Conservation (phyloP, 495 filamentous ascomycete genomes). For the Aspergillus nidulans region DNA sequence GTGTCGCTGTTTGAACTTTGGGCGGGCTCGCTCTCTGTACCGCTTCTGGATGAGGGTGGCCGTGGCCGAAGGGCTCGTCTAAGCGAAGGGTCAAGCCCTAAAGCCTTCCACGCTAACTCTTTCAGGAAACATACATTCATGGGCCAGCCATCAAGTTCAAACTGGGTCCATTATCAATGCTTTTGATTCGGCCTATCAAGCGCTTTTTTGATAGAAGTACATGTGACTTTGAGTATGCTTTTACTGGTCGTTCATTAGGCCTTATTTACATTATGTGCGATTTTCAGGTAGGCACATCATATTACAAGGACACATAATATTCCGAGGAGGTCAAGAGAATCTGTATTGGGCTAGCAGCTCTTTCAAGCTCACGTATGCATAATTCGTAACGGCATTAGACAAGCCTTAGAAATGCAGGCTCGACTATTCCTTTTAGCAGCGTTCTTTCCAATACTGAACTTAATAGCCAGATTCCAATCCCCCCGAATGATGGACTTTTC, state of each 20-base stretch:
- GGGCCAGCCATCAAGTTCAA: slow-evolving; percentile 21
- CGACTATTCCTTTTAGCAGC: slow-evolving; percentile 29
- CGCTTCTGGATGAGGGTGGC: slow-evolving; percentile 38
- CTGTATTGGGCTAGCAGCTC: slow-evolving; percentile 43
- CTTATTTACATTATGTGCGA: background rate
- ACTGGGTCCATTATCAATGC: background rate
- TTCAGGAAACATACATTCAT: slow-evolving; percentile 17
- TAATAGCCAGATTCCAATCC: slow-evolving; percentile 36
- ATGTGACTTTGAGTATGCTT: background rate
- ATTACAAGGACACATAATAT: background rate
- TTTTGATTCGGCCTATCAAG: slow-evolving; percentile 2
- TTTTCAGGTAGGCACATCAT: background rate
- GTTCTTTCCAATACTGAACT: slow-evolving; percentile 29
- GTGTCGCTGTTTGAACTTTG: slow-evolving; percentile 43
- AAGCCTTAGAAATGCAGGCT: slow-evolving; percentile 34
- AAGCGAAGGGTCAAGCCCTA: slow-evolving; percentile 49
- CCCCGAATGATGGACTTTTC: slow-evolving; percentile 24
- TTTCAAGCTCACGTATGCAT: slow-evolving; percentile 37
- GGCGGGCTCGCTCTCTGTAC: slow-evolving; percentile 25
- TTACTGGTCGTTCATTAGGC: background rate
- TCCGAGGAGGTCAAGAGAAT: slow-evolving; percentile 32
- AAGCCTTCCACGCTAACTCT: slow-evolving; percentile 29
- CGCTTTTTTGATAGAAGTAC: background rate
- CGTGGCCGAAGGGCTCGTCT: slow-evolving; percentile 33
- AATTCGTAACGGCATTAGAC: slow-evolving; percentile 43